These are phyloP conservation scores for Fusarium vanettenii DNA, from an alignment of 2,329 filamentous ascomycete genomes.

Conservation along the genomic window DNA sequence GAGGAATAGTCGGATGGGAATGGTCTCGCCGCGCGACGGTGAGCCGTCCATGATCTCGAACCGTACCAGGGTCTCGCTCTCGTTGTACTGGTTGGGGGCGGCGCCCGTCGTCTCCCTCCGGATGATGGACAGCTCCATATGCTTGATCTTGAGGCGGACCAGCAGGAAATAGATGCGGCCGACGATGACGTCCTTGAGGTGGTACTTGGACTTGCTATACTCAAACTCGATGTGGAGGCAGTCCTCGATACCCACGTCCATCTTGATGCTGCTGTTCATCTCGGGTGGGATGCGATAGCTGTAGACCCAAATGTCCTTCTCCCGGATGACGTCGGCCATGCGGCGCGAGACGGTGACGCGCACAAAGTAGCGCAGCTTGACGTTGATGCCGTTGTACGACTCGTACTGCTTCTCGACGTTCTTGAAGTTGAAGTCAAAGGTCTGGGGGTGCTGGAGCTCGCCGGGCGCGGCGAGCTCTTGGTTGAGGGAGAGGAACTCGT, in stretches of 20 bases:
- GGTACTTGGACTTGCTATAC: conserved; percentile 99
- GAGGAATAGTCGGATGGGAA: conserved; percentile 95
- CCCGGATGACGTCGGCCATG: conserved; percentile 97
- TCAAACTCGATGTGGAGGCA: conserved; percentile 99
- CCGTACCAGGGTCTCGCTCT: conserved; percentile 96
- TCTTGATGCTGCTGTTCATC: conserved; percentile 99
- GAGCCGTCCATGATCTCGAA: conserved; percentile 99
- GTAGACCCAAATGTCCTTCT: conserved; percentile 99
- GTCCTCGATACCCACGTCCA: conserved; percentile 99
- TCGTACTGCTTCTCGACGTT: conserved; percentile 99
- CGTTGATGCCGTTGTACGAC: conserved; percentile 99
- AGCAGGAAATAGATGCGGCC: conserved; percentile 98
- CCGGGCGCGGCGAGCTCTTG: conserved; percentile 97
- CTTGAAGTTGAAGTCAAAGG: conserved; percentile 99
- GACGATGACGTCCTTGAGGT: conserved; percentile 98
- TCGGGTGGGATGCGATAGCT: conserved; percentile 97
- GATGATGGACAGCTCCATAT: conserved; percentile 99
- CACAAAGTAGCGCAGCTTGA: conserved; percentile 98
- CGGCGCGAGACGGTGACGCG: conserved; percentile 95
- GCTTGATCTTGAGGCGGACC: conserved; percentile 98
- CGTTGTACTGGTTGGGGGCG: conserved; percentile 98
- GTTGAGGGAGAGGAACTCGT: conserved; percentile 97
- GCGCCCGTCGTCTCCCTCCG: conserved; percentile 95
- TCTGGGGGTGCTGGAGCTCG: conserved; percentile 98
- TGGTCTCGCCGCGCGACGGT: conserved; percentile 93